Evolutionary conservation across 345 rosid genomes (phyloP).

Genomic region (Lagerstroemia speciosa): DNA sequence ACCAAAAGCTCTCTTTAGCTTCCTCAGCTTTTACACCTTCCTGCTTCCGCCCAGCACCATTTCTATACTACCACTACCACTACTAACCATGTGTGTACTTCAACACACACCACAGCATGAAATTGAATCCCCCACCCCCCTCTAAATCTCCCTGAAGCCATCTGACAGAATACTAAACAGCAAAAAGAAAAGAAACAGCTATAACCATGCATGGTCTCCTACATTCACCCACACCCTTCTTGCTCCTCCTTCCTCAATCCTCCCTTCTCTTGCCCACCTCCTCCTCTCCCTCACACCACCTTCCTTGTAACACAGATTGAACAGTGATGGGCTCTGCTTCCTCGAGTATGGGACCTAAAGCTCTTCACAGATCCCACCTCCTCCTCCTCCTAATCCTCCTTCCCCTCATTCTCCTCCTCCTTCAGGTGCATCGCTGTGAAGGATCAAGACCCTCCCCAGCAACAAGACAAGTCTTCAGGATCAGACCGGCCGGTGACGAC

Average conservation of each 20-base stretch:
- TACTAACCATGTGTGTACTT: too few relatives aligned
- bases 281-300: constrained; percentile 6
- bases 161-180: background rate
- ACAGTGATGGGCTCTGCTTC: background rate
- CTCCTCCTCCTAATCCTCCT: too few relatives aligned
- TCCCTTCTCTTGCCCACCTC: background rate
- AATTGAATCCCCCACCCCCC: background rate
- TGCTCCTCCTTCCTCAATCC: background rate
- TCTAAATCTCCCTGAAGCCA: background rate
- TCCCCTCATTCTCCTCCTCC: background rate
- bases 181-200: background rate
- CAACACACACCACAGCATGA: background rate
- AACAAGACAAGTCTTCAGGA: background rate
- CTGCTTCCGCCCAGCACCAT: background rate
- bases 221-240: background rate
- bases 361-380: too few relatives aligned
- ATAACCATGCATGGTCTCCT: background rate
- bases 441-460: constrained; percentile 6
- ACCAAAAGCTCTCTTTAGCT: constrained; percentile 4
- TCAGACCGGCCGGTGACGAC: background rate
- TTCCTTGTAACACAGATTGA: background rate
- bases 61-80: background rate
- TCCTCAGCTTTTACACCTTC: background rate
- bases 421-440: constrained; percentile 5
- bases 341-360: background rate